A percentile compares a stretch with the other conserved stretches of the same genome.
These are phyloP conservation scores for Paramecium caudatum DNA, from an alignment of 73 alveolate genomes.

Conservation along the genomic window DNA sequence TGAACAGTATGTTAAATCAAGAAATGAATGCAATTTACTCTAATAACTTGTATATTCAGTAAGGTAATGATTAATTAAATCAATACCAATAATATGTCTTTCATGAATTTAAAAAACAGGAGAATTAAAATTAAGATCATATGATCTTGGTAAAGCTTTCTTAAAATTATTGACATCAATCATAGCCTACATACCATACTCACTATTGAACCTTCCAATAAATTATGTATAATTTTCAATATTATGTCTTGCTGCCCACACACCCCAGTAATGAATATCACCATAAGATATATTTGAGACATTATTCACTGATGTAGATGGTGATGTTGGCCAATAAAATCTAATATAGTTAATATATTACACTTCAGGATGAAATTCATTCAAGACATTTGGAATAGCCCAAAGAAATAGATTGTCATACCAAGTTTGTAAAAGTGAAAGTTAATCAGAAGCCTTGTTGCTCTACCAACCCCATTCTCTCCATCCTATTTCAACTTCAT, in stretches of 20 bases:
- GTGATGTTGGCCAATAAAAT: slow-evolving; percentile 77
- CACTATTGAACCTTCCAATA: slow-evolving; percentile 90
- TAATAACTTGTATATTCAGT: slow-evolving; percentile 76
- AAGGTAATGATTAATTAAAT: slow-evolving; percentile 82
- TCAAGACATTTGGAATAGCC: slow-evolving; percentile 77
- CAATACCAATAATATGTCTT: slow-evolving; percentile 88
- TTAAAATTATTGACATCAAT: slow-evolving; percentile 86
- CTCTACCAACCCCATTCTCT: slow-evolving; percentile 84
- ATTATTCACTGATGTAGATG: slow-evolving; percentile 70
- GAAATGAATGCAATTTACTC: slow-evolving; percentile 77
- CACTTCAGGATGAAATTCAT: slow-evolving; percentile 76
- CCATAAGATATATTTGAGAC: slow-evolving; percentile 74
- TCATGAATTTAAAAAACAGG: slow-evolving; percentile 89
- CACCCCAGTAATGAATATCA: slow-evolving; percentile 94
- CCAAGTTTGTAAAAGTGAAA: slow-evolving; percentile 68
- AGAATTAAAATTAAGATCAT: slow-evolving; percentile 79
- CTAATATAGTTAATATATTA: neutral
- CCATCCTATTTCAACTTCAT: slow-evolving; percentile 85
- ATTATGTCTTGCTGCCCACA: slow-evolving; percentile 87
- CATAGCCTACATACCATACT: slow-evolving; percentile 93
- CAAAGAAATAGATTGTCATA: slow-evolving; percentile 67
- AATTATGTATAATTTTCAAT: slow-evolving; percentile 85
- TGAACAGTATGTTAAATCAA: slow-evolving; percentile 82
- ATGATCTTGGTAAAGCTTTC: slow-evolving; percentile 79
- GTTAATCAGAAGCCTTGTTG: slow-evolving; percentile 17